Evolutionary conservation across 1,139 yeast species (phyloP), one percentile per base, ranked within the genome.

Genomic region (Nakaseomyces sp.): DNA sequence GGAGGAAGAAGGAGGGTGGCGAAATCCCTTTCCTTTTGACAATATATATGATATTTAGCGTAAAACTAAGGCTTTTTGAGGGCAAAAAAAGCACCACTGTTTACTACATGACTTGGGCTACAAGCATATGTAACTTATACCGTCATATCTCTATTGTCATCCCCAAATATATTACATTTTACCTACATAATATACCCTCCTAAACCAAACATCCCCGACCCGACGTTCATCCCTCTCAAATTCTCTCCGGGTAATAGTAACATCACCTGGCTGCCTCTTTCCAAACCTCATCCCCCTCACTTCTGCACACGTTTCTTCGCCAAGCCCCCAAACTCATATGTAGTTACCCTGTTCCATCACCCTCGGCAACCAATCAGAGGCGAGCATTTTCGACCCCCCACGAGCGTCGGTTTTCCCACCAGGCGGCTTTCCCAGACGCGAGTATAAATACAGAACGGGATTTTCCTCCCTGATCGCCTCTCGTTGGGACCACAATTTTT

Each of bases 281-380:
- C n/a, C n/a, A n/a, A n/a, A n/a, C n/a, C n/a, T n/a, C n/a, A n/a
- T n/a, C n/a, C n/a, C n/a, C n/a, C 15, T 12, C 15, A n/a, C 13
- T 15, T 12, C 18, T 30, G 18, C 33, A 18, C 33, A 2, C 8
- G 6, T 16, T 15, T 30, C 33, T 30, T 13, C 17, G 33, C 19
- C 19, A 15, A 30, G 33, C 33, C 33, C 17, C 19, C 7, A 6
- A 7, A 2, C 15, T 15, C 12, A 32, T 18, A 8, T 6, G 22
- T 6, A 18, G 38, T 35, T 35, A 35, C 38, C 38, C 38, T 35
- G 28, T 22, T 10, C 25, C 4, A 15, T 28, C 26, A 9, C 6
- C 16, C 2, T 9, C 6, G 4, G 17, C 19, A 36, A 32, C 50
- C 50, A 48, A 48, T 48, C 38, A 48, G 26, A 39, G 4, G 16